phyloP scores from a whole-genome alignment of 768 basidiomycete genomes.

The Punctularia strigosozonata region DNA sequence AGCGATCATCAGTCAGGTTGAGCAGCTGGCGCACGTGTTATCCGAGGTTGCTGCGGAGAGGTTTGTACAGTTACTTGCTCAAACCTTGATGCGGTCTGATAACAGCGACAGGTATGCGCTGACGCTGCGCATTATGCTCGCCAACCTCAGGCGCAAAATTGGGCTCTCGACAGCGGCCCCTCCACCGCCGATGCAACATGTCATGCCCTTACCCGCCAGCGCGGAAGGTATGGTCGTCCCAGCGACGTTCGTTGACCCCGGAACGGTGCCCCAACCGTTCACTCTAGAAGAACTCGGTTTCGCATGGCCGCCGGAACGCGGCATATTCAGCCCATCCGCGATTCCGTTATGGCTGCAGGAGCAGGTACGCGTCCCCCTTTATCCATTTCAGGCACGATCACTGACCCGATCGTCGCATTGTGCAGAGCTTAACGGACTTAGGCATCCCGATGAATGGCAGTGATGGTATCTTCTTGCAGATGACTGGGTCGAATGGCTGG shows the following conservation, averaged over 20 bases:
- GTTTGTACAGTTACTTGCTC: conserved; percentile 17
- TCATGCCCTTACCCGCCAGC: conserved; percentile 21
- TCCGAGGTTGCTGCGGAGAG: conserved; percentile 92
- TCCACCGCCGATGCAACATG: conserved; percentile 4
- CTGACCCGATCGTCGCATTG: neutral
- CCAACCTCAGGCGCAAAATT: conserved; percentile 82
- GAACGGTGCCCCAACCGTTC: conserved; percentile 46
- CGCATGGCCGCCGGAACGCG: conserved; percentile 44
- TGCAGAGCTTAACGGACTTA: conserved; percentile 76
- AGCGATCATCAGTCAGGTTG: conserved; percentile 72
- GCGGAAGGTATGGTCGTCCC: conserved; percentile 49
- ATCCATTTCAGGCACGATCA: neutral
- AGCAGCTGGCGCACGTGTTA: conserved; percentile 81
- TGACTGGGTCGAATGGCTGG: conserved; percentile 65
- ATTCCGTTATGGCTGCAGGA: conserved; percentile 92
- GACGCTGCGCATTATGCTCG: conserved; percentile 87
- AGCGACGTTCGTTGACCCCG: conserved; percentile 43
- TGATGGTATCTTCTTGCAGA: conserved; percentile 80
- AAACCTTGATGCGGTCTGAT: neutral
- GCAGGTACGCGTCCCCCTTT: conserved; percentile 41
- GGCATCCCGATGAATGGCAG: conserved; percentile 87
- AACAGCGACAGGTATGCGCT: conserved; percentile 59
- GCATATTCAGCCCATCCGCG: conserved; percentile 63
- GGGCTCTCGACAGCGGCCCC: conserved; percentile 33
- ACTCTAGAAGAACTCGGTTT: conserved; percentile 83